Evolutionary conservation across 2,329 filamentous ascomycete genomes (phyloP), one percentile per base, ranked within the genome.

Genomic region (Sporothrix luriei): DNA sequence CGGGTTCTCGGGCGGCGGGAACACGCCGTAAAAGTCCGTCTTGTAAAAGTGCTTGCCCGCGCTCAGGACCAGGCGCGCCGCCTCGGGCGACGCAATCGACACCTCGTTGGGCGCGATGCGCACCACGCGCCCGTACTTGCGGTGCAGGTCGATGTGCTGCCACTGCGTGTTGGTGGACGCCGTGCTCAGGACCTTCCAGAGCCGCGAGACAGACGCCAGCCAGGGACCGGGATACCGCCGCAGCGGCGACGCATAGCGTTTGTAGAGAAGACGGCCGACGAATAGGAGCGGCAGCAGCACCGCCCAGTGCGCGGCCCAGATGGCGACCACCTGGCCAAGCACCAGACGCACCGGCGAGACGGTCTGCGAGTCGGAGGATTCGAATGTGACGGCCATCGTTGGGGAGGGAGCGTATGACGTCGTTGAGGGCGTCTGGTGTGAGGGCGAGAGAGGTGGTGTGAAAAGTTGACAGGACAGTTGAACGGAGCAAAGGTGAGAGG

Each of bases 1-100:
- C 6, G 84, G 84, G 77, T 86, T 85, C 76, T 85, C 83, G 0
- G 83, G 81, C 3, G 84, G 84, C 40, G 84, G 84, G 74, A 87
- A 87, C 7, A 87, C 84, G 51, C 76, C 78, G 74, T 85, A 85
- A 72, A 85, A 85, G 69, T 80, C 77, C 3, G 84, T 85, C 78
- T 85, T 85, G 77, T 82, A 80, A 76, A 85, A 85, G 24, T 82
- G 79, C 75, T 84, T 84, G 9, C 84, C 84, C 0, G 83, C 83
- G 57, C 79, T 80, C 38, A 85, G 77, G 14, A 85, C 72, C 10
- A 79, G 76, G 2, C 83, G 78, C 5, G 83, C 81, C 0, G 82
- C 81, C 68, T 81, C 78, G 2, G 83, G 82, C 2, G 81, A 83
- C 0, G 81, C 75, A 40, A 85, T 75, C 0, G 82, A 83, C 4